A percentile compares a stretch with the other conserved stretches of the same genome.
phyloP scores from a whole-genome alignment of 805 yeast genomes.

The Saccharomycopsis selenospora region DNA sequence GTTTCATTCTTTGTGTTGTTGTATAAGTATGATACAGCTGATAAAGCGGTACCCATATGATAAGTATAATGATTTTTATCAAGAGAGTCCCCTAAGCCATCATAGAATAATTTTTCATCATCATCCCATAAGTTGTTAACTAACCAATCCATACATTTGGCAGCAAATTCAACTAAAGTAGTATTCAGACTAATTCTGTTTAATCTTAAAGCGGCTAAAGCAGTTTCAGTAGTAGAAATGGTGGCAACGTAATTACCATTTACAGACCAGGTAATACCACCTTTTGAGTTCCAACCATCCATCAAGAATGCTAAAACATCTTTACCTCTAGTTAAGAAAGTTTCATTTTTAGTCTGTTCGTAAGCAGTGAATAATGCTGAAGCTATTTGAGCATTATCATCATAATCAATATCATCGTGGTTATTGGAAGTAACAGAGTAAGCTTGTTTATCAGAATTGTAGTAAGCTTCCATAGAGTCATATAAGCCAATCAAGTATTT shows the following conservation, averaged over 20 bases:
- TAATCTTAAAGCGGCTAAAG: conserved; percentile 51
- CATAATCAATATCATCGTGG: conserved; percentile 50
- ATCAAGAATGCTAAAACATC: conserved; percentile 53
- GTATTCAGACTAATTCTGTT: conserved; percentile 47
- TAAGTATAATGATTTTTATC: conserved; percentile 48
- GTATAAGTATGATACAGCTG: conserved; percentile 45
- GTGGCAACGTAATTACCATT: conserved; percentile 52
- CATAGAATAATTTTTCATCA: conserved; percentile 47
- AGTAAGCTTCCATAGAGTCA: not conserved
- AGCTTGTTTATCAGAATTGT: not conserved
- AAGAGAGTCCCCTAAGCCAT: conserved; percentile 40
- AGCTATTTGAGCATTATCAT: conserved; percentile 70
- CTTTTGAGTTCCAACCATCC: conserved; percentile 53
- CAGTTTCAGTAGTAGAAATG: conserved; percentile 61
- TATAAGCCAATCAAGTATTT: not conserved
- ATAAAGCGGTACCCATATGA: conserved; percentile 57
- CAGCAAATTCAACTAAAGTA: conserved; percentile 43
- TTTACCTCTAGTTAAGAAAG: conserved; percentile 47
- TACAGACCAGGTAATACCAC: conserved; percentile 64
- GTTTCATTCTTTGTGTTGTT: conserved; percentile 44
- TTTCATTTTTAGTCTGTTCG: conserved; percentile 53
- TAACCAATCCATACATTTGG: conserved; percentile 52
- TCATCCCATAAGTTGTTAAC: conserved; percentile 44
- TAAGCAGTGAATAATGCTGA: conserved; percentile 57
- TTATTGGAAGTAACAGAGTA: not conserved